These are phyloP conservation scores for Aspergillus eucalypticola DNA, from an alignment of 2,329 filamentous ascomycete species.

Conservation along the genomic window DNA sequence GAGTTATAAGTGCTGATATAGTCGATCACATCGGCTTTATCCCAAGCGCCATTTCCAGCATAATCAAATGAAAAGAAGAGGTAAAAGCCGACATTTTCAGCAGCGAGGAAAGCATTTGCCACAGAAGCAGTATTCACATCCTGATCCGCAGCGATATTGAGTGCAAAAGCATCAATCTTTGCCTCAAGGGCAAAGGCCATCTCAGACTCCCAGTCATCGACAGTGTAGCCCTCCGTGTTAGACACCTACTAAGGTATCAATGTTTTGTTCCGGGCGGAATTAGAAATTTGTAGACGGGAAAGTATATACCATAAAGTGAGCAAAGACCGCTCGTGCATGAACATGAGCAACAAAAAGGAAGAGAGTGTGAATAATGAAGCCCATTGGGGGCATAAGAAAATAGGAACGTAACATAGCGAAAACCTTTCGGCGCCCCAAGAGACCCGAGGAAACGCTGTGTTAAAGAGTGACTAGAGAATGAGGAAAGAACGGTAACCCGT, in stretches of 20 bases:
- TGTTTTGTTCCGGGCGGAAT: too few species aligned
- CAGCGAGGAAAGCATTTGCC: slow-evolving; percentile 25
- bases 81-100: slow-evolving; percentile 28
- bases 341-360: too few species aligned
- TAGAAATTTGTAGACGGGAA: too few species aligned
- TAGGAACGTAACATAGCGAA: too few species aligned
- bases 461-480: too few species aligned
- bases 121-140: slow-evolving; percentile 26
- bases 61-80: slow-evolving; percentile 44
- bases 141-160: slow-evolving; percentile 36
- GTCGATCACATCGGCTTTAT: slow-evolving; percentile 22
- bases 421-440: too few species aligned
- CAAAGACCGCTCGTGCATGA: background rate
- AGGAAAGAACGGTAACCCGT: too few species aligned
- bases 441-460: too few species aligned
- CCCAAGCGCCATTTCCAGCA: slow-evolving; percentile 33
- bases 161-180: slow-evolving; percentile 43
- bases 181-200: slow-evolving; percentile 37
- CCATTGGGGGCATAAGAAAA: too few species aligned
- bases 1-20: slow-evolving; percentile 23
- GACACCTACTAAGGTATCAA: background rate
- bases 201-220: slow-evolving; percentile 21
- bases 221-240: background rate
- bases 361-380: too few species aligned
- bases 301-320: background rate